Base-by-base conservation (phyloP, 1,284 basidiomycete genomes). In the Leccinum fuscescens region DNA sequence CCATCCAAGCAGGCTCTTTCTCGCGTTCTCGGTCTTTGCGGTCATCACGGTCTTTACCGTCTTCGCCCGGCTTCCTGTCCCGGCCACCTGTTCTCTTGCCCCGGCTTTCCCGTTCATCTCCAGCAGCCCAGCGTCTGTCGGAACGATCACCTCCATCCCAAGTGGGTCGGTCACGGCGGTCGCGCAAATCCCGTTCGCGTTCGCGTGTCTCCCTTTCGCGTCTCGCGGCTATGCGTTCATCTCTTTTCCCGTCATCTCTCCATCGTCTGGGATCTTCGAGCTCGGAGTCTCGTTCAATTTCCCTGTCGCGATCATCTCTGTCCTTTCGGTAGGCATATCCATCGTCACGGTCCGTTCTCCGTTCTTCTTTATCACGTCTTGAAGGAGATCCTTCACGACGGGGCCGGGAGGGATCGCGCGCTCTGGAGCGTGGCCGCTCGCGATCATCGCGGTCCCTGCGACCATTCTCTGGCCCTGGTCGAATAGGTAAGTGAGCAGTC, bases 1-100 rank as follows among this genome's bases (percentile, higher is more conserved):
- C 91, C 90, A 94, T 93, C 92, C 92, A 94, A 15, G 92, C 92
- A 20, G 92, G 93, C 69, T 93, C 90, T 67, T 88, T 92, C 77
- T 91, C 90, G 70, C 82, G 86, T 67, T 87, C 86, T 64, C 81
- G 76, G 53, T 85, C 84, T 52, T 78, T 76, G 55, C 80, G 77
- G 51, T 82, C 81, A 59, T 84, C 85, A 61, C 78, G 78, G 46
- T 84, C 83, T 67, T 80, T 83, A 20, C 73, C 75, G 56, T 88
- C 87, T 33, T 88, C 86, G 42, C 69, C 73, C 69, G 14, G 75
- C 61, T 84, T 82, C 62, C 81, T 80, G 53, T 91, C 89, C 51
- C 86, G 85, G 54, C 80, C 85, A 65, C 77, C 69, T 17, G 76
- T 65, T 31, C 84, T 86, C 69, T 88, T 89, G 46, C 78, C 74